phyloP scores from a whole-genome alignment of 1,139 yeast genomes.

The Nakaseomyces kungkrabaensis region DNA sequence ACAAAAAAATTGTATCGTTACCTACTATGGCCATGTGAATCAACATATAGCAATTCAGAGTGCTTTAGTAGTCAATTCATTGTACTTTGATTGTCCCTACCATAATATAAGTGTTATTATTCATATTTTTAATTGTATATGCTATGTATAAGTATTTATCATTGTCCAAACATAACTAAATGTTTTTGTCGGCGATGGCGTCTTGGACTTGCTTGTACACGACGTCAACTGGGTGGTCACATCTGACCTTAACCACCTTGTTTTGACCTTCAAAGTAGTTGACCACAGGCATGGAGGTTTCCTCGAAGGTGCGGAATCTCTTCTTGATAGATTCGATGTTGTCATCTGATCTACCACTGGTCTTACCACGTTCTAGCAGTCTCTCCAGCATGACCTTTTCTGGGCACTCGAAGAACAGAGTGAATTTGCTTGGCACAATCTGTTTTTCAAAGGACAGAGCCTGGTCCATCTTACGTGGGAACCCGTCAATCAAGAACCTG shows the following conservation, averaged over 20 bases:
- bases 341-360: conserved; percentile 90
- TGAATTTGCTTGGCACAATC: conserved; percentile 66
- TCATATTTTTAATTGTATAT: too few relatives aligned
- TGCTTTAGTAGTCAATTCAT: too few relatives aligned
- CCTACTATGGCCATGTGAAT: too few relatives aligned
- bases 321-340: conserved; percentile 83
- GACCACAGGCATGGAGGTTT: conserved; percentile 92
- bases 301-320: conserved; percentile 76
- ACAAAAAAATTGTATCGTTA: too few relatives aligned
- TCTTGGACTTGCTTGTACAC: conserved; percentile 65
- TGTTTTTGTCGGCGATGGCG: conserved; percentile 40
- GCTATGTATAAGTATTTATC: too few relatives aligned
- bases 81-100: too few relatives aligned
- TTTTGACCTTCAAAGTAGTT: conserved; percentile 67
- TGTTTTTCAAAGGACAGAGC: conserved; percentile 81
- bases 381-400: conserved; percentile 80
- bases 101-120: too few relatives aligned
- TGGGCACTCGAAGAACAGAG: conserved; percentile 89
- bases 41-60: too few relatives aligned
- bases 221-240: conserved; percentile 70
- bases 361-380: conserved; percentile 82
- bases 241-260: conserved; percentile 68
- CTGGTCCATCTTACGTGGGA: conserved; percentile 98
- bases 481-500: conserved; percentile 81
- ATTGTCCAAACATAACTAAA: not conserved